Base-by-base conservation (phyloP, 106 monocot species). In the Triglochin maritima region DNA sequence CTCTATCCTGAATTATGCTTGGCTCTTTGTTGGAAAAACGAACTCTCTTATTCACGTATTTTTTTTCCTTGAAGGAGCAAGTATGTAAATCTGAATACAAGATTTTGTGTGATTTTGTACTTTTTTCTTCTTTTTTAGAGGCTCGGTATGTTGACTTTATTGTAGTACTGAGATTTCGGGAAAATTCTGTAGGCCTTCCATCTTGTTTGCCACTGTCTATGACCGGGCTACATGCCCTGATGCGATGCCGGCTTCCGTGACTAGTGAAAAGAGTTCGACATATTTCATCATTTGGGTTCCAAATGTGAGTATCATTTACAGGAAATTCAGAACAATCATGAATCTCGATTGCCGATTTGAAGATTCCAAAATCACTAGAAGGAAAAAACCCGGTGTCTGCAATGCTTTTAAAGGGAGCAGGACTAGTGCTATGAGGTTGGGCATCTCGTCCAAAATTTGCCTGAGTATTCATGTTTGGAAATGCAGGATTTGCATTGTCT, bases 21-120 rank as follows among this genome's bases (percentile, higher is more conserved):
- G 45, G 5, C 66, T 79, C 57, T 57, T 74, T 78, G 69, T 85
- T 85, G 42, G 58, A 57, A 76, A 93, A 88, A 42, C 63, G 74
- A 66, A 85, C 85, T 74, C 64, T 85, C 75, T 85, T 84, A 16
- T 62, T 76, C 59, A 60, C 50, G 15, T 17, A 17, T 7, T 42
- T 53, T 17, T 63, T 13, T 44, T 69, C 75, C 62, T 69, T 47
- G 51, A 9, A 2, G 79, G 68, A 50, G 63, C 49, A 9, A 56
- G 56, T 45, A 12, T 44, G 46, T 47, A 77, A 66, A 70, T 5
- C 54, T 60, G 60, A 70, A 58, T 12, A 17, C 3, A 48, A 48
- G 47, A 47, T 53, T 49, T 43, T 46, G 52, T 9, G 3, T 14
- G 72, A 77, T 56, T 7, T 56, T 11, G 0, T 4, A 41, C 17